A percentile compares a stretch with the other conserved stretches of the same genome.
phyloP scores from a whole-genome alignment of 2,329 filamentous ascomycete genomes.

The Xylaria sp. region DNA sequence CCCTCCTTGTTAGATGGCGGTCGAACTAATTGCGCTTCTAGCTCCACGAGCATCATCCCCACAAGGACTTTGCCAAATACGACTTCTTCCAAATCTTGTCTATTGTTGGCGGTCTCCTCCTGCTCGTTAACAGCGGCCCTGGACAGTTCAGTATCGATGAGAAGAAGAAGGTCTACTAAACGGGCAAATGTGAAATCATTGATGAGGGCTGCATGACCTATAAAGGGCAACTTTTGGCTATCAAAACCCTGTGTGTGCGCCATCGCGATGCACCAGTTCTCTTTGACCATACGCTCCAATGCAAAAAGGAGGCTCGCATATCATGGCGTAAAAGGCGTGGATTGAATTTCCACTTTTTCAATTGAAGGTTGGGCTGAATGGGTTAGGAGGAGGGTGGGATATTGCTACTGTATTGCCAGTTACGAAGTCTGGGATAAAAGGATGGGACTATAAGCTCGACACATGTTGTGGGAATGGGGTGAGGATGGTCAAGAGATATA shows the following conservation, averaged over 20 bases:
- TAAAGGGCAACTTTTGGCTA: conserved; percentile 33
- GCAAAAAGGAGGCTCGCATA: conserved; percentile 38
- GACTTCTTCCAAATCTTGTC: conserved; percentile 99
- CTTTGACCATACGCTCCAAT: conserved; percentile 27
- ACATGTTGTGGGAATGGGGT: conserved; percentile 22
- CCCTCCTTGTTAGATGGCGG: conserved; percentile 13
- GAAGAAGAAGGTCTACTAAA: conserved; percentile 99
- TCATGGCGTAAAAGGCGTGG: conserved; percentile 40
- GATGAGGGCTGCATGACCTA: conserved; percentile 21
- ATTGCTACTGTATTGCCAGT: conserved; percentile 25
- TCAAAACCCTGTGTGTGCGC: conserved; percentile 17
- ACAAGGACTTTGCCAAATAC: conserved; percentile 99
- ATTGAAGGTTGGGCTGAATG: conserved; percentile 31
- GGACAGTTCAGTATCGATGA: conserved; percentile 98
- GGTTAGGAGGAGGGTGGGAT: conserved; percentile 22
- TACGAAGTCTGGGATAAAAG: conserved; percentile 18
- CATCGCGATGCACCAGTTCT: conserved; percentile 25
- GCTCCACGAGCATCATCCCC: conserved; percentile 97
- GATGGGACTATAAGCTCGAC: conserved; percentile 15
- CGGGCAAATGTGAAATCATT: conserved; percentile 15
- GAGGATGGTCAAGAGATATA: conserved; percentile 24
- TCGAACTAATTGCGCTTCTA: conserved; percentile 54
- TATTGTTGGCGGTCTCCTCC: conserved; percentile 94
- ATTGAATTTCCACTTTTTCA: conserved; percentile 33
- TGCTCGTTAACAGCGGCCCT: conserved; percentile 98